These are phyloP conservation scores for Hypoxylon fragiforme DNA, from an alignment of 495 filamentous ascomycete species.

Conservation along the genomic window DNA sequence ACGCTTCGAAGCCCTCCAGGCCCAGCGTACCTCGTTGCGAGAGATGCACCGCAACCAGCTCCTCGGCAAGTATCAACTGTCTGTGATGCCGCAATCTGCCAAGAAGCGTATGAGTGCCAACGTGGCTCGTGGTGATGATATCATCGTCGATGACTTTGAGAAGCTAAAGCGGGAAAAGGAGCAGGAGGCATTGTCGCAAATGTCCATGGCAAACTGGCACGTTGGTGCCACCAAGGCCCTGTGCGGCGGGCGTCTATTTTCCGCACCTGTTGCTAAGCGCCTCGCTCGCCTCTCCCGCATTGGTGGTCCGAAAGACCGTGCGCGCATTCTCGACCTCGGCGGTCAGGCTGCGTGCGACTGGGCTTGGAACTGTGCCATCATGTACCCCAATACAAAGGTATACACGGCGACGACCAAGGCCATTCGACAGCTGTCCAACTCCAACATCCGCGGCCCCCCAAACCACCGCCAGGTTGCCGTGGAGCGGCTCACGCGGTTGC, in stretches of 20 bases:
- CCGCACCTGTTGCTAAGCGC: slow-evolving; percentile 69
- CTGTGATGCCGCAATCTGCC: slow-evolving; percentile 56
- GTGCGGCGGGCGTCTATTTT: slow-evolving; percentile 78
- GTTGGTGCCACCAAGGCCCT: slow-evolving; percentile 76
- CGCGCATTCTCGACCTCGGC: slow-evolving; percentile 83
- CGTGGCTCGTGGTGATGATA: slow-evolving; percentile 59
- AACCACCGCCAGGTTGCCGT: slow-evolving; percentile 86
- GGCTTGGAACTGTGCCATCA: slow-evolving; percentile 89
- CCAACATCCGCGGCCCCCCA: slow-evolving; percentile 73
- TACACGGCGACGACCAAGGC: slow-evolving; percentile 79
- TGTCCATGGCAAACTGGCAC: slow-evolving; percentile 75
- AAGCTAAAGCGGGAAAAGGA: slow-evolving; percentile 75
- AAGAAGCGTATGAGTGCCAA: slow-evolving; percentile 63
- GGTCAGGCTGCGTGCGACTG: slow-evolving; percentile 86
- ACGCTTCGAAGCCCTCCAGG: slow-evolving; percentile 86
- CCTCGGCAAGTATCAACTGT: slow-evolving; percentile 73
- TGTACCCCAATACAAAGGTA: slow-evolving; percentile 80
- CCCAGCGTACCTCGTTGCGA: slow-evolving; percentile 69
- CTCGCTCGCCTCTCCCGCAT: slow-evolving; percentile 56
- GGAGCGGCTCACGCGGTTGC: slow-evolving; percentile 72
- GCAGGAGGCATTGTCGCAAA: slow-evolving; percentile 74
- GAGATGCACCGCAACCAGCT: slow-evolving; percentile 71
- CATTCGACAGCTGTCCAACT: slow-evolving; percentile 65
- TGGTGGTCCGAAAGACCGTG: slow-evolving; percentile 52
- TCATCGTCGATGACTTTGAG: slow-evolving; percentile 57